Percentiles rank a stretch among this genome's conserved stretches.
Conservation (phyloP, 139 green algal species). For the Tetratostichococcus sp. region DNA sequence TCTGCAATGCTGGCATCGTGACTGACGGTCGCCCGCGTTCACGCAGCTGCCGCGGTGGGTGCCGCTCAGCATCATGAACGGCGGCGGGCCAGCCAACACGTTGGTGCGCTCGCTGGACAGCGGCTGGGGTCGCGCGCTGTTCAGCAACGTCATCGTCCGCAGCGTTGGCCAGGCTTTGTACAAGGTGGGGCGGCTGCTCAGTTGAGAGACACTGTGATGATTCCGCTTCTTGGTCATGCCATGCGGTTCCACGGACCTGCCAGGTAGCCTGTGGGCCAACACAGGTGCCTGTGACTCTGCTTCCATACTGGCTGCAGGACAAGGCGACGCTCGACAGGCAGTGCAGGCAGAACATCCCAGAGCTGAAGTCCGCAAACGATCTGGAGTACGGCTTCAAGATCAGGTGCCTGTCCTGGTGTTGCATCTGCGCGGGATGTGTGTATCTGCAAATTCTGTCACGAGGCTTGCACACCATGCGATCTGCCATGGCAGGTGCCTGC, state of each 20-base stretch:
- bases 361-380: slow-evolving; percentile 5
- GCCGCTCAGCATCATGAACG: slow-evolving; percentile 13
- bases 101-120: slow-evolving; percentile 7
- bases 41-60: slow-evolving; percentile 6
- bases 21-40: no score
- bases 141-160: slow-evolving; percentile 6
- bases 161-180: slow-evolving; percentile 2
- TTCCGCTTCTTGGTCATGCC: no score
- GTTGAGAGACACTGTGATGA: no score
- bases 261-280: no score
- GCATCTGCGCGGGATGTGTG: no score
- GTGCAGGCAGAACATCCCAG: slow-evolving; percentile 2
- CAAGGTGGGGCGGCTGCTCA: slow-evolving; percentile 5
- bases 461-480: no score
- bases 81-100: slow-evolving; percentile 4
- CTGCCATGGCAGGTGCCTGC: no score
- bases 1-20: no score
- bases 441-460: no score
- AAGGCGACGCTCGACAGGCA: slow-evolving; percentile 7
- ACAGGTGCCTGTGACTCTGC: no score
- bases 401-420: no score
- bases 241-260: no score
- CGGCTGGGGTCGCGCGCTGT: slow-evolving; percentile 12
- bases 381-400: slow-evolving; percentile 19
- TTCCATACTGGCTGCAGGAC: slow-evolving; percentile 3